A percentile compares a stretch with the other conserved stretches of the same genome.
Conservation (phyloP, 139 green algal species). For the Chlamydomonas sp. region DNA sequence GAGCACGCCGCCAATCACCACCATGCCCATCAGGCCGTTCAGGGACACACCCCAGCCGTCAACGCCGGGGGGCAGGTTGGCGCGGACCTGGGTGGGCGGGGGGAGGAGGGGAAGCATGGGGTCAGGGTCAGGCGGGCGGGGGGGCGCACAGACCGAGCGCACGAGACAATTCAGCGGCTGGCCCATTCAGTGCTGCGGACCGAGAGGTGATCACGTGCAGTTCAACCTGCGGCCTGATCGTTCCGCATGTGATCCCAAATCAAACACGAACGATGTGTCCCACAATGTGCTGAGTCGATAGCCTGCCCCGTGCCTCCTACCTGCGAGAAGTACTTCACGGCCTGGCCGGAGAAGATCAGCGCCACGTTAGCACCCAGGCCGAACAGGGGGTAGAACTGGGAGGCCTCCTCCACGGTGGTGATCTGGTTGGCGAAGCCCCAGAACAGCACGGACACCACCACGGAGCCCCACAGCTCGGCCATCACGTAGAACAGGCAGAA, state of each 20-base stretch:
- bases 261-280: too few species aligned
- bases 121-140: background rate
- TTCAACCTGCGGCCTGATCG: too few species aligned
- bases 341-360: slow-evolving; percentile 96
- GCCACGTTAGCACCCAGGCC: slow-evolving; percentile 98
- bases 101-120: background rate
- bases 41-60: slow-evolving; percentile 98
- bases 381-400: slow-evolving; percentile 99
- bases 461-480: slow-evolving; percentile 98
- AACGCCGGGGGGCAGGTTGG: slow-evolving; percentile 90
- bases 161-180: slow-evolving; percentile 1
- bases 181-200: too few species aligned
- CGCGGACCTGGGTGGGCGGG: slow-evolving; percentile 72
- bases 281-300: too few species aligned
- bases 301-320: slow-evolving; percentile 53
- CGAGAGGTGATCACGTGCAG: too few species aligned
- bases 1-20: slow-evolving; percentile 91
- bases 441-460: slow-evolving; percentile 99
- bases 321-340: slow-evolving; percentile 97
- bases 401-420: slow-evolving; percentile 98
- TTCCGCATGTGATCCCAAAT: too few species aligned
- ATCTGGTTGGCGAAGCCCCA: slow-evolving; percentile 99
- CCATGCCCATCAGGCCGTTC: slow-evolving; percentile 97
- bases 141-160: background rate
- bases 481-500: slow-evolving; percentile 99